Percentiles rank a stretch among this genome's conserved stretches.
phyloP scores from a whole-genome alignment of 1,284 basidiomycete genomes.

The Ganoderma sinense region DNA sequence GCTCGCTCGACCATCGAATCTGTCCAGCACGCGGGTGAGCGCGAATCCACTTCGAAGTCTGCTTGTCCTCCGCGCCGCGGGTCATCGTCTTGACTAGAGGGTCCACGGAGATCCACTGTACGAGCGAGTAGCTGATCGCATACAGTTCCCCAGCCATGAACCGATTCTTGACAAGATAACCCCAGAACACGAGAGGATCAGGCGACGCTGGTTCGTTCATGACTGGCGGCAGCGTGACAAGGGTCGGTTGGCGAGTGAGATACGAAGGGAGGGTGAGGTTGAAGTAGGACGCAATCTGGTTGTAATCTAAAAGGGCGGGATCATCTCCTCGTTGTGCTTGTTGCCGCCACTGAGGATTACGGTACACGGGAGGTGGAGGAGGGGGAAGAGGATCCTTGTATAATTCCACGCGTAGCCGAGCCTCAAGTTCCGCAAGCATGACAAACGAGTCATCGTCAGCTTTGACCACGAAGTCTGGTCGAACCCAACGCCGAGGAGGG shows the following conservation, averaged over 20 bases:
- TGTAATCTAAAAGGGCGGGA: conserved; percentile 17
- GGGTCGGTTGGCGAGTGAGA: conserved; percentile 15
- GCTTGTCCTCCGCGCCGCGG: conserved; percentile 94
- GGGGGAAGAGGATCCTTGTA: conserved; percentile 44
- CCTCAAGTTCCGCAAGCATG: conserved; percentile 92
- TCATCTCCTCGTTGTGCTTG: conserved; percentile 9
- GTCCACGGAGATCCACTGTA: conserved; percentile 88
- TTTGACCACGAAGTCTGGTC: conserved; percentile 91
- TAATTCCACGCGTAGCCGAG: conserved; percentile 80
- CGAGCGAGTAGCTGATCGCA: conserved; percentile 89
- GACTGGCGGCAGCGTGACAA: conserved; percentile 7
- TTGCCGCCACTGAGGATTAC: conserved; percentile 8
- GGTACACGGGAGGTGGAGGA: conserved; percentile 21
- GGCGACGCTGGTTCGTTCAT: conserved; percentile 34
- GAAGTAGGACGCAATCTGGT: conserved; percentile 24
- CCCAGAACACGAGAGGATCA: conserved; percentile 91
- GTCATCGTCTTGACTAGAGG: conserved; percentile 72
- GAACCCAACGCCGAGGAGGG: conserved; percentile 66
- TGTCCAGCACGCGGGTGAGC: conserved; percentile 83
- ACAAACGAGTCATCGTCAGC: conserved; percentile 95
- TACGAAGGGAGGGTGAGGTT: conserved; percentile 19
- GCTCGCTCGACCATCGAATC: conserved; percentile 91
- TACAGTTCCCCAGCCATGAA: conserved; percentile 99
- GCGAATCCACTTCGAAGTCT: conserved; percentile 94
- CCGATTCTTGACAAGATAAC: conserved; percentile 91